Base-by-base conservation (phyloP, 1,284 basidiomycete species). In the Ustilago nuda region DNA sequence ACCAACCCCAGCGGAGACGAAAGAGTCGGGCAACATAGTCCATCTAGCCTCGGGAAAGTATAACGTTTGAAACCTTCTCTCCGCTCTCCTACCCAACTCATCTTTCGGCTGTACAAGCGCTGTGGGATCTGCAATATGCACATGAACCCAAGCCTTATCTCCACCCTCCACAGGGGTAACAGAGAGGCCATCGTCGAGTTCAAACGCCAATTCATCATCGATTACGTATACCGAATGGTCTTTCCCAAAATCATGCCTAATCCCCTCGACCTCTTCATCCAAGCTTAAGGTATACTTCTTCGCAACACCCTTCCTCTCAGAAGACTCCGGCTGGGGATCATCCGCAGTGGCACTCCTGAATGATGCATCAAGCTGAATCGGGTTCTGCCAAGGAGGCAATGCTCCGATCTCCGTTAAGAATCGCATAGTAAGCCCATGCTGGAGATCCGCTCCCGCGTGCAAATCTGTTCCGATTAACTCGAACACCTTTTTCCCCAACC, bases 111-210 rank as follows among this genome's bases (percentile, higher is more conserved):
- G 90, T n/a, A 99, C 87, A 65, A 92, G 83, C 2, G 92, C 88
- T 0, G 94, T 95, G 0, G 96, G 95, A 85, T 99, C 96, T 8
- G 97, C 96, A 61, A 99, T 89, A 84, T 99, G 96, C 19, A 93
- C 88, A 81, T 98, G 96, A 15, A 97, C 82, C 97, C 97, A 99
- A 58, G 72, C 88, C 81, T 65, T 51, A 0, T 71, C 68, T 13
- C 76, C n/a, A 19, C 43, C 66, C 4, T 57, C 3, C 23, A 91
- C 88, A 2, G 87, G 78, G 74, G 93, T 52, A 5, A 98, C 84
- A 0, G 95, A 96, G 39, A 99, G 84, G 1, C 94, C 97, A 85
- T 99, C 97, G 82, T 99, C 97, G 33, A 99, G 89, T 85, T 99
- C 97, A 78, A 92, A 87, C 0, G 97, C 95, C 6, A 82, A 85